Conservation (phyloP, 805 yeast genomes). For the Candida succiphila region DNA sequence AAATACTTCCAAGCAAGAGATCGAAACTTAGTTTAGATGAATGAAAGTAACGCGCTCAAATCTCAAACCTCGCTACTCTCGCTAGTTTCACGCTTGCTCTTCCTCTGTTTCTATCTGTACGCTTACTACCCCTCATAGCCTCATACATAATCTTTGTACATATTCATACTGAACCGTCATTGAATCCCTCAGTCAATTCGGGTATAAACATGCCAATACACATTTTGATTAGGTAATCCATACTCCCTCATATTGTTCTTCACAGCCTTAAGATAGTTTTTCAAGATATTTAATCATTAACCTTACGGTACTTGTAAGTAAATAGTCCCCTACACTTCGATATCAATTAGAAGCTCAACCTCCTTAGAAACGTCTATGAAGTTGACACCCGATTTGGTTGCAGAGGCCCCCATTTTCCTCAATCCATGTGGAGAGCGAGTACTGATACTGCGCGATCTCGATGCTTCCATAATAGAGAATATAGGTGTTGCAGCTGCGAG, state of each 20-base stretch:
- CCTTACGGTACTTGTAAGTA: too few relatives aligned
- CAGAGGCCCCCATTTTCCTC: constrained; percentile 39
- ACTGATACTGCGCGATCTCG: constrained; percentile 29
- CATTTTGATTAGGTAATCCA: too few relatives aligned
- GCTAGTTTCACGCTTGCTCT: neutral
- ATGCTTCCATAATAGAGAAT: constrained; percentile 33
- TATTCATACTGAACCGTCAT: neutral
- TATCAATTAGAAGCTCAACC: too few relatives aligned
- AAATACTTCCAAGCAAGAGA: constrained; percentile 51
- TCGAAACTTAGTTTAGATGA: constrained; percentile 40
- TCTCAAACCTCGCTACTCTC: neutral
- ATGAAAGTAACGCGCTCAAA: constrained; percentile 12
- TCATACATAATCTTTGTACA: too few relatives aligned
- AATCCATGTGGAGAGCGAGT: constrained; percentile 35
- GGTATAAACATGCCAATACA: too few relatives aligned
- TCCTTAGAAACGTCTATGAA: too few relatives aligned
- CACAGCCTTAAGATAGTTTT: too few relatives aligned
- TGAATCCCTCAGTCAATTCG: too few relatives aligned
- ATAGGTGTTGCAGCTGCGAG: constrained; percentile 26
- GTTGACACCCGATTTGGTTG: constrained; percentile 39
- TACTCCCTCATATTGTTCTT: too few relatives aligned
- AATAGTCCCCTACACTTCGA: too few relatives aligned
- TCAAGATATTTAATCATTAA: too few relatives aligned
- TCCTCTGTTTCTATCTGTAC: neutral
- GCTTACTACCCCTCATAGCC: too few relatives aligned